Evolutionary conservation across 768 basidiomycete genomes (phyloP).

Genomic region (Amanita rimosa): DNA sequence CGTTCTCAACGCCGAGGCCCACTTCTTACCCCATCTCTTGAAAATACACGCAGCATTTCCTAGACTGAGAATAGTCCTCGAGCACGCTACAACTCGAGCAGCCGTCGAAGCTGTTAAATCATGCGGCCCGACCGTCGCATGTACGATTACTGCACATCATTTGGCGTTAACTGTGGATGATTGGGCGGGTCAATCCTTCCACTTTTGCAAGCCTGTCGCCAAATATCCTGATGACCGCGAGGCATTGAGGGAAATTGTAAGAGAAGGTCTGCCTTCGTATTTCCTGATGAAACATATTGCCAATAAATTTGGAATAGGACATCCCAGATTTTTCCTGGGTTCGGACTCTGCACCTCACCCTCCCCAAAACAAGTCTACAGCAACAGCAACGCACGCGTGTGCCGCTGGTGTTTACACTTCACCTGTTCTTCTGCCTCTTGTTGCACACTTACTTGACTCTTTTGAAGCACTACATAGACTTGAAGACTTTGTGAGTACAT

Average conservation of each 20-base stretch:
- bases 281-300: no score
- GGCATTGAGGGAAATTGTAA: constrained; percentile 69
- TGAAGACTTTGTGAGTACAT: constrained; percentile 63
- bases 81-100: constrained; percentile 91
- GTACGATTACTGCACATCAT: constrained; percentile 97
- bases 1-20: constrained; percentile 85
- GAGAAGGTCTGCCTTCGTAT: constrained; percentile 40
- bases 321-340: constrained; percentile 94
- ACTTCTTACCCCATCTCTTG: constrained; percentile 80
- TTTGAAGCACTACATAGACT: constrained; percentile 80
- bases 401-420: constrained; percentile 97
- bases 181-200: constrained; percentile 91
- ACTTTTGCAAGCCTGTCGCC: constrained; percentile 97
- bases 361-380: constrained; percentile 50
- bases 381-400: constrained; percentile 62
- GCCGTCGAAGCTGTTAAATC: constrained; percentile 80
- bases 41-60: constrained; percentile 81
- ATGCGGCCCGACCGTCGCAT: constrained; percentile 76
- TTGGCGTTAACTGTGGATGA: constrained; percentile 90
- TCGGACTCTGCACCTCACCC: constrained; percentile 96
- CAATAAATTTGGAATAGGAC: constrained; percentile 33
- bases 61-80: constrained; percentile 85
- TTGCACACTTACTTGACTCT: constrained; percentile 80
- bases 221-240: constrained; percentile 89
- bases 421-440: constrained; percentile 81